Conservation (phyloP, 192 early-diverging fungal species). For the Coemansia sp. region DNA sequence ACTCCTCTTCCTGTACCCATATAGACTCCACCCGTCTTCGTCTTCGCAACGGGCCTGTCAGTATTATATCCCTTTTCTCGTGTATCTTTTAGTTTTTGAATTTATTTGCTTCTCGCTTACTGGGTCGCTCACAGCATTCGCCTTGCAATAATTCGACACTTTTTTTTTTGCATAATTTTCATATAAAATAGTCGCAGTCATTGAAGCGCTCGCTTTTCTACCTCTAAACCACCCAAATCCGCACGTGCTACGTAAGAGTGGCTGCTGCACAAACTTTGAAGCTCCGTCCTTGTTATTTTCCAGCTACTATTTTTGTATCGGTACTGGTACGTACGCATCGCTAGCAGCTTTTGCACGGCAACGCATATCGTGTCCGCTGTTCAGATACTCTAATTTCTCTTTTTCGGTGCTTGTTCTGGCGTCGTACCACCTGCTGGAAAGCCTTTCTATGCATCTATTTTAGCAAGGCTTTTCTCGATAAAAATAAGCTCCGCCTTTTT, state of each 20-base stretch:
- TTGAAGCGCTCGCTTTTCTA: not conserved
- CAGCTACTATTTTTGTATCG: too few relatives aligned
- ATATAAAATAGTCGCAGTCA: not conserved
- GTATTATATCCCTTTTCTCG: slow-evolving; percentile 4
- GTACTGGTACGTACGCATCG: too few relatives aligned
- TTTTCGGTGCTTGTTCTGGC: not conserved
- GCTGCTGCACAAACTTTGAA: not conserved
- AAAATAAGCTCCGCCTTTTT: not conserved
- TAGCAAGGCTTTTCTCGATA: not conserved
- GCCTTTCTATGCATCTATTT: not conserved
- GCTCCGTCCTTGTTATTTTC: not conserved
- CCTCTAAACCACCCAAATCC: not conserved
- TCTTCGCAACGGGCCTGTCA: not conserved
- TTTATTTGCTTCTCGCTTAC: not conserved
- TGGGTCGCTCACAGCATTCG: not conserved
- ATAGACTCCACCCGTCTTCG: not conserved
- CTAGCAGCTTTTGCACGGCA: not conserved
- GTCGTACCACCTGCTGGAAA: not conserved
- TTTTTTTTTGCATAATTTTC: slow-evolving; percentile 3
- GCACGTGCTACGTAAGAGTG: slow-evolving; percentile 4
- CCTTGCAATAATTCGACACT: not conserved
- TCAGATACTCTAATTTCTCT: not conserved
- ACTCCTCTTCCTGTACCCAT: slow-evolving; percentile 1
- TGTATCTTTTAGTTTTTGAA: slow-evolving; percentile 4
- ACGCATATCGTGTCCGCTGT: not conserved